phyloP scores from a whole-genome alignment of 768 basidiomycete species.

The Russula sp. region DNA sequence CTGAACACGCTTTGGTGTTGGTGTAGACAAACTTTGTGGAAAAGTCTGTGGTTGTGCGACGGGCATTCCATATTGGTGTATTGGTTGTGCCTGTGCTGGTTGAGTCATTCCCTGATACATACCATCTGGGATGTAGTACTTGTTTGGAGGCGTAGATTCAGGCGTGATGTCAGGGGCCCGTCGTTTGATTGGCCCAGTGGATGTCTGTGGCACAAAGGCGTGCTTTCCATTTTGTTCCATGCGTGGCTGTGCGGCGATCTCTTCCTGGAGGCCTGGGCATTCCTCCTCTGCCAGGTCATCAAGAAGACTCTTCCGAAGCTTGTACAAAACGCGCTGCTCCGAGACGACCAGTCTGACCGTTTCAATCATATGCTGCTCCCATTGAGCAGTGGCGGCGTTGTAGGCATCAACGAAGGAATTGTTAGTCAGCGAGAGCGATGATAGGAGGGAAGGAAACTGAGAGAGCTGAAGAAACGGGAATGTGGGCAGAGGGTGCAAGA shows the following conservation, averaged over 20 bases:
- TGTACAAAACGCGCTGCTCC: conserved; percentile 62
- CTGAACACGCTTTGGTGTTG: conserved; percentile 20
- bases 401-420: conserved; percentile 61
- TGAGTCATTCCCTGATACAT: conserved; percentile 24
- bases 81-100: conserved; percentile 12
- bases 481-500: conserved; percentile 43
- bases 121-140: conserved; percentile 26
- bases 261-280: conserved; percentile 54
- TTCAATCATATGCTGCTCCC: conserved; percentile 64
- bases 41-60: conserved; percentile 26
- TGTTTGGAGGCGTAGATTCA: conserved; percentile 28
- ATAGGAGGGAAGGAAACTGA: conserved; percentile 49
- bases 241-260: conserved; percentile 48
- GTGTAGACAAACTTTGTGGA: conserved; percentile 28
- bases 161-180: conserved; percentile 26
- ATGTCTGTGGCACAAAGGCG: conserved; percentile 24
- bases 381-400: conserved; percentile 51
- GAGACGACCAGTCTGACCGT: conserved; percentile 57
- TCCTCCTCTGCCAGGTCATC: conserved; percentile 56
- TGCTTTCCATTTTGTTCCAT: conserved; percentile 26
- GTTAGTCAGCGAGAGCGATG: conserved; percentile 51
- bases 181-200: conserved; percentile 24
- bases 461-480: conserved; percentile 66
- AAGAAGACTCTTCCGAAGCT: conserved; percentile 55
- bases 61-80: conserved; percentile 23